Conservation (phyloP, 1,284 basidiomycete genomes). For the Cryptococcus jaspeensis region DNA sequence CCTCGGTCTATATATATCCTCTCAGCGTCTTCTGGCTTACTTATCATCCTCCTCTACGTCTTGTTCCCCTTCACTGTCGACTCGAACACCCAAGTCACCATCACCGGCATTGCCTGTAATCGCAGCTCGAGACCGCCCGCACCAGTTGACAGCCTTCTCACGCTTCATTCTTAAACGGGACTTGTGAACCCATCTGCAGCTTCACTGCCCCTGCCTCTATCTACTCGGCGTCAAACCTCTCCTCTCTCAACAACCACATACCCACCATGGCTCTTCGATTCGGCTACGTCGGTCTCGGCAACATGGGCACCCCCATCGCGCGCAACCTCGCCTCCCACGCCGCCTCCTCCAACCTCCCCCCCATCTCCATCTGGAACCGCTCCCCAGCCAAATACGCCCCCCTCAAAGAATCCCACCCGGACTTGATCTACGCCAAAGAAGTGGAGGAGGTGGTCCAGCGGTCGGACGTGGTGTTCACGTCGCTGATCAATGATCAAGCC, state of each 20-base stretch:
- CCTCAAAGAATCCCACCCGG: slow-evolving; percentile 13
- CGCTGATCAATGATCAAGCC: slow-evolving; percentile 37
- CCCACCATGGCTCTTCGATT: slow-evolving; percentile 11
- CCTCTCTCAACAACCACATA: background rate
- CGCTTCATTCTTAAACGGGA: too few species aligned
- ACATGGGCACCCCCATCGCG: slow-evolving; percentile 35
- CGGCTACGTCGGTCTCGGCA: slow-evolving; percentile 39
- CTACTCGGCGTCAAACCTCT: too few species aligned
- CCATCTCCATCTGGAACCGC: slow-evolving; percentile 37
- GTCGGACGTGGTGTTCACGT: slow-evolving; percentile 29
- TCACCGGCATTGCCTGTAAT: too few species aligned
- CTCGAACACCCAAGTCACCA: too few species aligned
- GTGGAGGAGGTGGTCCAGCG: slow-evolving; percentile 22
- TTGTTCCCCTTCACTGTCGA: too few species aligned
- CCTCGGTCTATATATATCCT: too few species aligned
- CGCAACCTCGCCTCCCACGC: slow-evolving; percentile 30
- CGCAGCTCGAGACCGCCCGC: too few species aligned
- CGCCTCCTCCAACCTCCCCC: slow-evolving; percentile 10
- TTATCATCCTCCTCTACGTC: too few species aligned
- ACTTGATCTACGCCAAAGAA: slow-evolving; percentile 16
- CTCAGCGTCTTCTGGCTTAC: too few species aligned
- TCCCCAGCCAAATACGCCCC: slow-evolving; percentile 30
- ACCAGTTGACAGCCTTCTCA: too few species aligned
- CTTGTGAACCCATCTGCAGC: too few species aligned
- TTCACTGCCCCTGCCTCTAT: too few species aligned